Percentiles rank a stretch among this genome's conserved stretches.
Conservation (phyloP, 2,329 filamentous ascomycete species). For the Dothistroma septosporum region DNA sequence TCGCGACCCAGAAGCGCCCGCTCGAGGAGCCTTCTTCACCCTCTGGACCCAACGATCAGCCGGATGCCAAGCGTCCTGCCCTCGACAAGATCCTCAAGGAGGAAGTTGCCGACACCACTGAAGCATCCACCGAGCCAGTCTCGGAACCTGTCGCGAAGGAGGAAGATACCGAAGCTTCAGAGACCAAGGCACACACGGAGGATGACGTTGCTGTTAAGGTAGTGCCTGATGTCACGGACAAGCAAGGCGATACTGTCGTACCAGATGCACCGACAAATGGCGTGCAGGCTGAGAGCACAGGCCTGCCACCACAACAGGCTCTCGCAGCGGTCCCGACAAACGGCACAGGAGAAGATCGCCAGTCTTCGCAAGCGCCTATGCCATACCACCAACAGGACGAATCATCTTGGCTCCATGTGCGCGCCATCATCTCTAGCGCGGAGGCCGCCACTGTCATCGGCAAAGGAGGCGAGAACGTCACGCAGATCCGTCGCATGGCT, state of each 20-base stretch:
- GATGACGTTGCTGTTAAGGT: constrained; percentile 38
- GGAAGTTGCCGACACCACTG: constrained; percentile 41
- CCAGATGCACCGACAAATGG: constrained; percentile 56
- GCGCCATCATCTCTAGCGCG: constrained; percentile 93
- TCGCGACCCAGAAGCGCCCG: constrained; percentile 79
- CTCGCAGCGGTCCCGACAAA: constrained; percentile 37
- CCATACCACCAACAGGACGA: constrained; percentile 67
- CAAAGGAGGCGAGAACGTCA: constrained; percentile 97
- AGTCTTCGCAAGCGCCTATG: constrained; percentile 41
- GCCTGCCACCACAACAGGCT: constrained; percentile 6
- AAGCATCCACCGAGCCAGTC: constrained; percentile 22
- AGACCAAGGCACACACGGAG: constrained; percentile 21
- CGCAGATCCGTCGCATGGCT: constrained; percentile 89
- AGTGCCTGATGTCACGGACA: constrained; percentile 46
- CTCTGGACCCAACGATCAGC: constrained; percentile 83
- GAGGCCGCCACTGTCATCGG: constrained; percentile 98
- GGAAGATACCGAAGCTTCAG: constrained; percentile 40
- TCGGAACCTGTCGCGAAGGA: constrained; percentile 24
- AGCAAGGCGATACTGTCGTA: constrained; percentile 65
- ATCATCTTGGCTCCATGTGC: constrained; percentile 93
- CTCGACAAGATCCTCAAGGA: constrained; percentile 85
- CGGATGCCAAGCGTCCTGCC: constrained; percentile 93
- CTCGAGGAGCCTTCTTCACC: constrained; percentile 96
- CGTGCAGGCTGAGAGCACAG: constrained; percentile 33
- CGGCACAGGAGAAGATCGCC: constrained; percentile 49